Base-by-base conservation (phyloP, 139 green algal genomes). In the Axilococcus clingmanii region DNA sequence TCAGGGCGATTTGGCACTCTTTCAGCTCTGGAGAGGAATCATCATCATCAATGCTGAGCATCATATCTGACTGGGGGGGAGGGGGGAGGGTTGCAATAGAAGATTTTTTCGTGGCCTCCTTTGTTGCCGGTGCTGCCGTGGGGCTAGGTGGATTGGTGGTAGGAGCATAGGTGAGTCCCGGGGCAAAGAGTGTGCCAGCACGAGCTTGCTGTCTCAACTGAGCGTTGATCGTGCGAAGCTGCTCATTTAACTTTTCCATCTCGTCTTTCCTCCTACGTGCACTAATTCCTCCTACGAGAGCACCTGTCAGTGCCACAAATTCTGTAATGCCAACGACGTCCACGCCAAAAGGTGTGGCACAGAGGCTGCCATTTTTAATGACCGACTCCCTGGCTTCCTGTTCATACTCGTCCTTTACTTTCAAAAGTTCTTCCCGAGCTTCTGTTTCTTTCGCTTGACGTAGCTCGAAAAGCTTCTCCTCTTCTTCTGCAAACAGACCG, bases 321-420 rank as follows among this genome's bases (percentile, higher is more conserved):
- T 95, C 84, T 2, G 82, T 96, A 73, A 97, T 96, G 45, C 89
- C 89, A 7, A 97, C 89, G 8, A 97, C 80, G 47, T 97, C 89
- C 2, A 97, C 68, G 38, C 89, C 89, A 75, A 89, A 97, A 1
- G 89, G 89, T 11, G 89, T 97, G 19, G 84, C 86, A 55, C 89
- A 97, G 49, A 96, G 77, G 68, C 85, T 85, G 64, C 78, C 80
- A 32, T 40, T 49, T 11, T 22, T 30, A n/a, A n/a, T n/a, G 5
- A 22, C 5, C 17, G 35, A 31, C 4, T 12, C n/a, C 3, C 42
- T 38, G 31, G 20, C 23, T 48, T 73, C 66, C 30, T 75, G 41
- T 29, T 63, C 36, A 8, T 57, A 49, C 7, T 49, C 48, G 24
- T 24, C 34, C 17, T 37, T 31, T 4, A 48, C 74, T 68, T 22